phyloP scores from a whole-genome alignment of 202 grass and related monocot genomes.

The Dendrocalamus latiflorus region DNA sequence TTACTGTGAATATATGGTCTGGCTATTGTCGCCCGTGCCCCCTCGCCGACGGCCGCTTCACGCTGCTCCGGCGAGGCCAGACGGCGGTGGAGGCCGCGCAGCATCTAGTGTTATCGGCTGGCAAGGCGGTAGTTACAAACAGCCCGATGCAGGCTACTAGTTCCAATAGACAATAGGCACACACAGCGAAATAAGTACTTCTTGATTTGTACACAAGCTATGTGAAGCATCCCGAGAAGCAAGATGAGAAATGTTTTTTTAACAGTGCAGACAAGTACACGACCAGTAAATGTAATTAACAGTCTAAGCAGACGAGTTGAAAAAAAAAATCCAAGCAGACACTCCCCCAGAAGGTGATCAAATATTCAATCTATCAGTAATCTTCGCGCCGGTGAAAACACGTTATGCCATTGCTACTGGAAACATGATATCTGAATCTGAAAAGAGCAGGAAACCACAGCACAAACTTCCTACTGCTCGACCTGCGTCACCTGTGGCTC shows the following conservation, averaged over 20 bases:
- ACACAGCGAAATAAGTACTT: no score
- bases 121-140: no score
- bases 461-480: conserved; percentile 5
- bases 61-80: no score
- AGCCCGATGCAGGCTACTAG: no score
- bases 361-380: not conserved
- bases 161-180: no score
- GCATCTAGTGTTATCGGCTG: no score
- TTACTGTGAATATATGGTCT: no score
- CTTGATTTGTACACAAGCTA: no score
- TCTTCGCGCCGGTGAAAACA: not conserved
- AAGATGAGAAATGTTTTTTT: not conserved
- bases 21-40: no score
- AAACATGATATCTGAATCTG: not conserved
- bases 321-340: not conserved
- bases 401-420: not conserved
- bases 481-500: not conserved
- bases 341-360: not conserved
- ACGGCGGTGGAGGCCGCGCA: no score
- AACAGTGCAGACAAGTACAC: not conserved
- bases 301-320: no score
- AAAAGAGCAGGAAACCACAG: not conserved
- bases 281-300: not conserved
- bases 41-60: no score
- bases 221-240: not conserved